phyloP scores from a whole-genome alignment of 1,139 yeast species.

The Geotrichum aggregatum region DNA sequence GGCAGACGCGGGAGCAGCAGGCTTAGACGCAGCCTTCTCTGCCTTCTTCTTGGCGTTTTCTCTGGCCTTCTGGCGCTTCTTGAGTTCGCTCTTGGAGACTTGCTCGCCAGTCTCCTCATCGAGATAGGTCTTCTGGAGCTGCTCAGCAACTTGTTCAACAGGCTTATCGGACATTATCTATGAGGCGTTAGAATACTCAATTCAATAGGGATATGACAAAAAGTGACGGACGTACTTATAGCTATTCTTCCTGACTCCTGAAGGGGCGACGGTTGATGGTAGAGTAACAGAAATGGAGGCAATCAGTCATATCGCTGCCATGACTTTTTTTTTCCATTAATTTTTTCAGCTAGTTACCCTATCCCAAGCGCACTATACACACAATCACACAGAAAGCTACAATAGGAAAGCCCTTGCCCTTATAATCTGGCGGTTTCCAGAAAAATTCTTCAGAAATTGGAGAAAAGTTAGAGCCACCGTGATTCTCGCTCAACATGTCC shows the following conservation, averaged over 20 bases:
- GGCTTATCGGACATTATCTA: constrained; percentile 21
- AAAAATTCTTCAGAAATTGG: background rate
- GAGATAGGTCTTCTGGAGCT: constrained; percentile 77
- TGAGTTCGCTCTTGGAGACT: constrained; percentile 93
- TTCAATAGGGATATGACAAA: background rate
- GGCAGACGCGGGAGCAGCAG: constrained; percentile 39
- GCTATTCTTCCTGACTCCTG: background rate
- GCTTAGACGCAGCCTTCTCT: constrained; percentile 68
- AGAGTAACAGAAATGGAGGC: background rate
- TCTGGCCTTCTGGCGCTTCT: constrained; percentile 90
- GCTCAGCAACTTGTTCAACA: constrained; percentile 61
- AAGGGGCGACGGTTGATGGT: background rate
- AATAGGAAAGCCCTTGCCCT: background rate
- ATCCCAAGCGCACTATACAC: background rate
- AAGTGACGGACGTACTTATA: background rate
- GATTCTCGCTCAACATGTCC: constrained; percentile 3
- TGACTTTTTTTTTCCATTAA: constrained; percentile 1
- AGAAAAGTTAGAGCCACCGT: background rate
- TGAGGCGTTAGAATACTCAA: background rate
- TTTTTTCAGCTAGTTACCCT: constrained; percentile 12
- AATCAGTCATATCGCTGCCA: constrained; percentile 11
- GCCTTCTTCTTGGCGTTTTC: constrained; percentile 82
- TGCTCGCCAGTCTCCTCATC: constrained; percentile 96
- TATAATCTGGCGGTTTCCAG: background rate
- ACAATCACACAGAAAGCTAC: background rate